These are phyloP conservation scores for Pseudonitzschia delicatissima DNA, from an alignment of 108 stramenopile species.

Conservation along the genomic window DNA sequence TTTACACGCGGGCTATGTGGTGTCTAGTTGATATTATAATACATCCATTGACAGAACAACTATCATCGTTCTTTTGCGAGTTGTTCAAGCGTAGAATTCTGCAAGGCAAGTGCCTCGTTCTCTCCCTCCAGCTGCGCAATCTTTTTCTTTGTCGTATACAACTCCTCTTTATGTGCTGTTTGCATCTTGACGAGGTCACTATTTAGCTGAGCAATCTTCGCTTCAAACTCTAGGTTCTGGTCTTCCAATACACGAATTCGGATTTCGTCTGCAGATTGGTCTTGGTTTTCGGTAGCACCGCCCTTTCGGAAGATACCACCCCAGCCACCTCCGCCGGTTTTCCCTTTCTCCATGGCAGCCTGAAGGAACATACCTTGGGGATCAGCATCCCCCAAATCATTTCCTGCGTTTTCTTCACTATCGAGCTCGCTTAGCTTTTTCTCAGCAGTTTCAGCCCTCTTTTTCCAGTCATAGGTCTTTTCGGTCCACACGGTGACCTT, in stretches of 20 bases:
- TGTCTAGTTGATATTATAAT: no score
- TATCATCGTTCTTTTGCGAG: background rate
- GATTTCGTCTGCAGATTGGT: slow-evolving; percentile 25
- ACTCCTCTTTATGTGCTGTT: slow-evolving; percentile 36
- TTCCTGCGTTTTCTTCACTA: slow-evolving; percentile 3
- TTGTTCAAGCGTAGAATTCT: slow-evolving; percentile 16
- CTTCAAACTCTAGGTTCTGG: slow-evolving; percentile 15
- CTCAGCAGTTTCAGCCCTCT: slow-evolving; percentile 33
- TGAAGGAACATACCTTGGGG: slow-evolving; percentile 39
- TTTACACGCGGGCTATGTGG: no score
- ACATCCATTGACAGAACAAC: background rate
- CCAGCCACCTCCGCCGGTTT: background rate
- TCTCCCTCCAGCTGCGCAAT: slow-evolving; percentile 34
- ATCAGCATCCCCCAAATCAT: slow-evolving; percentile 10
- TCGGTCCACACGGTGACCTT: slow-evolving; percentile 30
- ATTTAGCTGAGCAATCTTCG: slow-evolving; percentile 26
- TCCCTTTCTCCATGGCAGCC: slow-evolving; percentile 31
- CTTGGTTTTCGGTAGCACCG: slow-evolving; percentile 10
- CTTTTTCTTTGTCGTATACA: slow-evolving; percentile 34
- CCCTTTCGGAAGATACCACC: slow-evolving; percentile 14
- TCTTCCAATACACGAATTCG: slow-evolving; percentile 34
- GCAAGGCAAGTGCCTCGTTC: slow-evolving; percentile 33
- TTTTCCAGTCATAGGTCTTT: slow-evolving; percentile 39
- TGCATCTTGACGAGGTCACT: slow-evolving; percentile 42
- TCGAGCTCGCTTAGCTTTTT: slow-evolving; percentile 11